Conservation (phyloP, 768 basidiomycete species). For the Omphalotus guepiniiformis region DNA sequence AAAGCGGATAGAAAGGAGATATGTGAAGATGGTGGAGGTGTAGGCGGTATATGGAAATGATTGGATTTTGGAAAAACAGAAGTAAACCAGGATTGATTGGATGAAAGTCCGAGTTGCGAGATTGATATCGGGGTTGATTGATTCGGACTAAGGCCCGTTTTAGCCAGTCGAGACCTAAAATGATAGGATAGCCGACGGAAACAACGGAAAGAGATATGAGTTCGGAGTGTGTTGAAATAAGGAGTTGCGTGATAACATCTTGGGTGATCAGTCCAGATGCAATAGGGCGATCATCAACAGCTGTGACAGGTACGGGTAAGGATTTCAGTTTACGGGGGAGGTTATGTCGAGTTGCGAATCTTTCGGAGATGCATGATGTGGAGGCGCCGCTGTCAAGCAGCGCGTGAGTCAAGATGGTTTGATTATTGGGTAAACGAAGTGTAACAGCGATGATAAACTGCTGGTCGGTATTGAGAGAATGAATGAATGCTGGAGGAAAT, state of each 20-base stretch:
- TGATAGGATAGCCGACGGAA: constrained; percentile 24
- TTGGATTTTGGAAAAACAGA: neutral
- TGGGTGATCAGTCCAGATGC: constrained; percentile 36
- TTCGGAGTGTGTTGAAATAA: constrained; percentile 26
- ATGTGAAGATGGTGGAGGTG: neutral
- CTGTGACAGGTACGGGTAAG: constrained; percentile 30
- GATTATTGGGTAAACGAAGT: constrained; percentile 18
- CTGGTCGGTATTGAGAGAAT: constrained; percentile 7
- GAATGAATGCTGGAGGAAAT: constrained; percentile 9
- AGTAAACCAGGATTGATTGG: constrained; percentile 3
- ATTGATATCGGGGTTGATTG: neutral
- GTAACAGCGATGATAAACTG: constrained; percentile 21
- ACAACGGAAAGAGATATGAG: constrained; percentile 23
- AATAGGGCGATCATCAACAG: constrained; percentile 34
- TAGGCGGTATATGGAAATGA: neutral
- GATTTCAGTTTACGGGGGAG: constrained; percentile 26
- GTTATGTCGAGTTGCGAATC: constrained; percentile 35
- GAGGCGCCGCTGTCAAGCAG: constrained; percentile 23
- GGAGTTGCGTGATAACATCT: constrained; percentile 27
- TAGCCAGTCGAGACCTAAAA: constrained; percentile 36
- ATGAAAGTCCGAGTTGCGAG: constrained; percentile 18
- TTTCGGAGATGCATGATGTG: constrained; percentile 27
- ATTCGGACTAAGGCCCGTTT: neutral
- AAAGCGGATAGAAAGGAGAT: neutral
- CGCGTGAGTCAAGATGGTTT: constrained; percentile 18